Percentiles rank a stretch among this genome's conserved stretches.
Conservation (phyloP, 352 stramenopile genomes). For the Plasmopara viticola region DNA sequence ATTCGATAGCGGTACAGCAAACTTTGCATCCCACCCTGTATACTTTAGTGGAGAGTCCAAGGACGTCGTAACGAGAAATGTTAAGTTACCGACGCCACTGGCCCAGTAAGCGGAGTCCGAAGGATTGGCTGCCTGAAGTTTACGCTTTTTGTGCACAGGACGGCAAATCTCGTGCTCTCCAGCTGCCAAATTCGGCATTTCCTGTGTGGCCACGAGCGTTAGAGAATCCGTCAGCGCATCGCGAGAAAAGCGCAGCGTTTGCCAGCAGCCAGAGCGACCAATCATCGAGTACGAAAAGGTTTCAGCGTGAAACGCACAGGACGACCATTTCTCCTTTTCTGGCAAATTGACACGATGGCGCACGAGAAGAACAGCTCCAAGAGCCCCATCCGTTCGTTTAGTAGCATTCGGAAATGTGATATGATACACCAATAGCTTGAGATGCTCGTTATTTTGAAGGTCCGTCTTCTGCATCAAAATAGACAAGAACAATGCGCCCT, state of each 20-base stretch:
- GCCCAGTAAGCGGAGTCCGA: conserved; percentile 26
- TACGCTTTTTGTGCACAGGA: conserved; percentile 60
- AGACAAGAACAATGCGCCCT: conserved; percentile 59
- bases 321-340: conserved; percentile 28
- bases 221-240: conserved; percentile 42
- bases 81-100: conserved; percentile 40
- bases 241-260: conserved; percentile 39
- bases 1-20: conserved; percentile 54
- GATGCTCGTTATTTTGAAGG: conserved; percentile 21
- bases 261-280: conserved; percentile 48
- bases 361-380: conserved; percentile 28
- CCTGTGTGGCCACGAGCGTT: conserved; percentile 33
- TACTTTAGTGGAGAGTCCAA: conserved; percentile 34
- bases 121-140: conserved; percentile 31
- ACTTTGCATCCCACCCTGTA: conserved; percentile 67
- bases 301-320: conserved; percentile 63
- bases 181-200: conserved; percentile 32
- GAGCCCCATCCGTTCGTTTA: conserved; percentile 25
- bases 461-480: conserved; percentile 38
- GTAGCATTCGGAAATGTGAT: conserved; percentile 27
- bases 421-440: conserved; percentile 57
- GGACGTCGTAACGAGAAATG: conserved; percentile 46
- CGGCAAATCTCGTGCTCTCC: conserved; percentile 14
- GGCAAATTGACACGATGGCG: conserved; percentile 27
- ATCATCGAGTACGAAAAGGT: conserved; percentile 67